Percentiles rank a stretch among this genome's conserved stretches.
phyloP scores from a whole-genome alignment of 2,329 filamentous ascomycete genomes.

The Hypocrella siamensis region DNA sequence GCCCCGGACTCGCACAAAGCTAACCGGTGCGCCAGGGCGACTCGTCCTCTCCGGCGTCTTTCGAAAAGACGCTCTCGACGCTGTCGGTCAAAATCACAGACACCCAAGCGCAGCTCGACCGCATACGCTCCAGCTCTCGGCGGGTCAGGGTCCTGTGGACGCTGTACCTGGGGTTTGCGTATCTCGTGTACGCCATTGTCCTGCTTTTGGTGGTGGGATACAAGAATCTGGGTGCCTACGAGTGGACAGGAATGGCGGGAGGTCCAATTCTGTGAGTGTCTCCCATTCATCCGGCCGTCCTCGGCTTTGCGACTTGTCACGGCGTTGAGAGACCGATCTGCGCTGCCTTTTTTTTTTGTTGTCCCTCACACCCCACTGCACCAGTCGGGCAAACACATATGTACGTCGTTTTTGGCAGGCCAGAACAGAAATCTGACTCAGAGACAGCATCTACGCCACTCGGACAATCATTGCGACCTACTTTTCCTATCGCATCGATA shows the following conservation, averaged over 20 bases:
- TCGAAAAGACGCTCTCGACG: slow-evolving; percentile 77
- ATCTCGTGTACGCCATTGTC: slow-evolving; percentile 73
- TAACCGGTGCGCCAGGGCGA: slow-evolving; percentile 39
- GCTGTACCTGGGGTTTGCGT: slow-evolving; percentile 79
- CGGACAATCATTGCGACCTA: slow-evolving; percentile 51
- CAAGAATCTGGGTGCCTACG: slow-evolving; percentile 56
- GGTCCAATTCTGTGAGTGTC: slow-evolving; percentile 57
- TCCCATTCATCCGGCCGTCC: neutral
- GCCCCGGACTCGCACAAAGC: neutral
- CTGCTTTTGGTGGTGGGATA: slow-evolving; percentile 74
- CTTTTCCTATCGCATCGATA: slow-evolving; percentile 70
- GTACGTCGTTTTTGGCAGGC: neutral
- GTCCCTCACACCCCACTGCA: neutral
- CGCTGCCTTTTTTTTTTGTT: neutral
- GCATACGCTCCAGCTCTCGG: slow-evolving; percentile 53
- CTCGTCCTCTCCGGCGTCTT: slow-evolving; percentile 71
- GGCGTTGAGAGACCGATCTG: too few species aligned
- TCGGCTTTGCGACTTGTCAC: too few species aligned
- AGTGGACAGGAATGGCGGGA: slow-evolving; percentile 65
- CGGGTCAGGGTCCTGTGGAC: slow-evolving; percentile 77
- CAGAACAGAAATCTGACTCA: neutral
- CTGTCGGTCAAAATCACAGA: slow-evolving; percentile 71
- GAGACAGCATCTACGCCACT: slow-evolving; percentile 60
- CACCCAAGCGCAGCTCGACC: slow-evolving; percentile 58
- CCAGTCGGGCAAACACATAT: neutral